Conservation (phyloP, 768 basidiomycete species). For the Boletellus ananas region DNA sequence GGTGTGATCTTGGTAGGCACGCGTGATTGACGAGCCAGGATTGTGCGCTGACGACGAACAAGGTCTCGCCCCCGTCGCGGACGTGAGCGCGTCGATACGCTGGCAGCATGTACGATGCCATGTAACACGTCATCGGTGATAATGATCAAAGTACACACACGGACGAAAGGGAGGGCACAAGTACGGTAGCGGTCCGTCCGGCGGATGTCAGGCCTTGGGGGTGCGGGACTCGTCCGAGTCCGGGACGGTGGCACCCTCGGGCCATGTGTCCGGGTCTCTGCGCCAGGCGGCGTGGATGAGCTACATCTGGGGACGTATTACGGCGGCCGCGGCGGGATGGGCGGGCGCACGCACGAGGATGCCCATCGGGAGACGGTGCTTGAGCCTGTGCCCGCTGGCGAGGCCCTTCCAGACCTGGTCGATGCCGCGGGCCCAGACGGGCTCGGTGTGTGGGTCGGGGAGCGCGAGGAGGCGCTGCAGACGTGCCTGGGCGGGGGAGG, state of each 20-base stretch:
- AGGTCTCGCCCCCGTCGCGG: slow-evolving; percentile 82
- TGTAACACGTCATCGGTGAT: slow-evolving; percentile 9
- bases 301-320: slow-evolving; percentile 50
- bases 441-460: slow-evolving; percentile 48
- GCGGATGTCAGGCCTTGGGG: not conserved
- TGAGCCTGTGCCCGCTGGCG: slow-evolving; percentile 53
- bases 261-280: slow-evolving; percentile 71
- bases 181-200: not conserved
- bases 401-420: slow-evolving; percentile 64
- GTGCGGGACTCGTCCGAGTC: slow-evolving; percentile 52
- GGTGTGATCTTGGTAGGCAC: slow-evolving; percentile 87
- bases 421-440: slow-evolving; percentile 54
- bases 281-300: slow-evolving; percentile 73
- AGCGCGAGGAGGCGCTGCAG: slow-evolving; percentile 48
- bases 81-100: slow-evolving; percentile 38
- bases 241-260: slow-evolving; percentile 53
- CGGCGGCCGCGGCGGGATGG: not conserved
- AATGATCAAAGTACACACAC: slow-evolving; percentile 5
- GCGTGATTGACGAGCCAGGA: not conserved
- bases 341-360: slow-evolving; percentile 49
- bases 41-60: slow-evolving; percentile 12
- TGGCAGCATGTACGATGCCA: slow-evolving; percentile 30
- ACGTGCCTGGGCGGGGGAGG: slow-evolving; percentile 41
- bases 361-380: slow-evolving; percentile 56
- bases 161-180: not conserved